Conservation (phyloP, 1,284 basidiomycete species). For the Sporisorium scitamineum region DNA sequence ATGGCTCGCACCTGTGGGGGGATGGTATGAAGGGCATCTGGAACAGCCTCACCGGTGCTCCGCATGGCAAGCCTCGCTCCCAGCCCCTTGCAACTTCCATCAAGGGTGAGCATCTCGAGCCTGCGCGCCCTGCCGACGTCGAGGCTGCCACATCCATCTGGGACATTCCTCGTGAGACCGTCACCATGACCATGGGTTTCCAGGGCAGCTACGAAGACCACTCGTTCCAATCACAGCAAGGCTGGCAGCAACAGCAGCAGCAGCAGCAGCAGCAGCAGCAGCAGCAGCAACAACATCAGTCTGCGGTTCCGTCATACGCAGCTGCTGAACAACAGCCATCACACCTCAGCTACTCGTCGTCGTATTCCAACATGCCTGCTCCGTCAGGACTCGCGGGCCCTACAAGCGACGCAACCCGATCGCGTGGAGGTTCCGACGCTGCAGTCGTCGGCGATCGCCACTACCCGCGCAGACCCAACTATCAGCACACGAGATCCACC, state of each 20-base stretch:
- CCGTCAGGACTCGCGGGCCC: conserved; percentile 40
- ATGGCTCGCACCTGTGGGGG: conserved; percentile 44
- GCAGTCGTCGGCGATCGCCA: conserved; percentile 14
- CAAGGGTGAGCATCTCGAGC: conserved; percentile 37
- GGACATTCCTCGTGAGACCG: conserved; percentile 47
- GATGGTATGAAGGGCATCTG: conserved; percentile 53
- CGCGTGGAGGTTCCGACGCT: conserved; percentile 24
- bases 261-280: conserved; percentile 15
- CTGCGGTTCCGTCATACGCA: conserved; percentile 6
- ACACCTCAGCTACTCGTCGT: conserved; percentile 12
- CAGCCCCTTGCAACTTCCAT: not conserved
- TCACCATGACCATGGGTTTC: conserved; percentile 53
- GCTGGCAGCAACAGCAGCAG: conserved; percentile 35
- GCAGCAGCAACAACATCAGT: conserved; percentile 11
- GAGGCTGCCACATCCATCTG: conserved; percentile 48
- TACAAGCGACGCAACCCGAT: conserved; percentile 18
- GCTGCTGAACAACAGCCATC: conserved; percentile 16
- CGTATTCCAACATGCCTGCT: conserved; percentile 32
- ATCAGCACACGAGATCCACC: conserved; percentile 19
- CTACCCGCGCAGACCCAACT: conserved; percentile 35
- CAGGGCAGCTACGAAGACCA: conserved; percentile 40
- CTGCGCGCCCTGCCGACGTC: conserved; percentile 41
- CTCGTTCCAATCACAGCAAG: conserved; percentile 24
- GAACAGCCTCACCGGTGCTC: conserved; percentile 47
- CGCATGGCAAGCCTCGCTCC: conserved; percentile 32